A percentile compares a stretch with the other conserved stretches of the same genome.
phyloP scores from a whole-genome alignment of 352 stramenopile species.

The Phytophthora aleatoria region DNA sequence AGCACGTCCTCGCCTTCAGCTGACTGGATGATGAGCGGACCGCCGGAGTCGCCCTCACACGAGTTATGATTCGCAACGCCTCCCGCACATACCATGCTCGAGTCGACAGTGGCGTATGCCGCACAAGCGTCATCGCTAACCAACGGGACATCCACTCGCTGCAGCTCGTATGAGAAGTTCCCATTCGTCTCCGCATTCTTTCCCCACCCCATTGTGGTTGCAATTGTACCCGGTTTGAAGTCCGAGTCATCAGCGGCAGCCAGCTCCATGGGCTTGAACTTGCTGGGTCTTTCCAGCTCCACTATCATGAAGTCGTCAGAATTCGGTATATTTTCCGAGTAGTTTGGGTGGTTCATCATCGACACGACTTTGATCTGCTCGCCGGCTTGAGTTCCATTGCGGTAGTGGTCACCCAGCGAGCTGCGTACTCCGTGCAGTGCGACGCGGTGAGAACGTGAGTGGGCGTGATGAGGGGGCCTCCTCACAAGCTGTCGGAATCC shows the following conservation, averaged over 20 bases:
- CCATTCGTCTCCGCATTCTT: constrained; percentile 23
- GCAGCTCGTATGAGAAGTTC: constrained; percentile 27
- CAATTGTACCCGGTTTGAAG: constrained; percentile 27
- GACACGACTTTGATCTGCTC: constrained; percentile 24
- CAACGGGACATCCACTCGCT: constrained; percentile 42
- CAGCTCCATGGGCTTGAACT: constrained; percentile 3
- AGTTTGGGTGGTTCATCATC: constrained; percentile 23
- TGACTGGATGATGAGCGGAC: constrained; percentile 40
- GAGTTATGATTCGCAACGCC: constrained; percentile 38
- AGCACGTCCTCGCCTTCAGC: constrained; percentile 29
- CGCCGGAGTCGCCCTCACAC: constrained; percentile 59
- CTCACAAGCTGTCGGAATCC: constrained; percentile 15
- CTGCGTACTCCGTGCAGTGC: constrained; percentile 1
- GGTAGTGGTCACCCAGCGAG: constrained; percentile 18
- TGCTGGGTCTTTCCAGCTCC: constrained; percentile 36
- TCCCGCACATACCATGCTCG: constrained; percentile 56
- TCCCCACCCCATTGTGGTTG: constrained; percentile 41
- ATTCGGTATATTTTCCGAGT: constrained; percentile 7
- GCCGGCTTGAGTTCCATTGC: constrained; percentile 16
- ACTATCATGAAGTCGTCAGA: constrained; percentile 49
- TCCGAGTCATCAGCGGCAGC: constrained; percentile 27
- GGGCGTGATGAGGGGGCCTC: constrained; percentile 13
- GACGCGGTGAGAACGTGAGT: constrained; percentile 20
- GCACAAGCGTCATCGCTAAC: constrained; percentile 38
- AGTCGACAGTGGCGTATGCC: constrained; percentile 28